A percentile compares a stretch with the other conserved stretches of the same genome.
Evolutionary conservation across 257 asterid genomes (phyloP).

Genomic region (Solanum virginianum): DNA sequence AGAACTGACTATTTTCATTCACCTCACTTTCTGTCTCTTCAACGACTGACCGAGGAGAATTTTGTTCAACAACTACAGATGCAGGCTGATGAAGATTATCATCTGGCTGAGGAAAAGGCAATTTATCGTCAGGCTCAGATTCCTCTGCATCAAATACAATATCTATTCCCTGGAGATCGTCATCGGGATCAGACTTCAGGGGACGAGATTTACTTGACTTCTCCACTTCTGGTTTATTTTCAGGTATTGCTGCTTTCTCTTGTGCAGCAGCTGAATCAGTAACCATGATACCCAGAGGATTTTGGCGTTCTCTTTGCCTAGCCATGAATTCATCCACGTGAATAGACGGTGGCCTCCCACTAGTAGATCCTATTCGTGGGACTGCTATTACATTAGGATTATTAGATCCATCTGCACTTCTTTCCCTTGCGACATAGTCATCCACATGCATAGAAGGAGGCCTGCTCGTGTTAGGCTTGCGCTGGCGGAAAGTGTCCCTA

Average conservation of each 20-base stretch:
- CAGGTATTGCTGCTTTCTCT: slow-evolving; percentile 36
- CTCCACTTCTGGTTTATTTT: slow-evolving; percentile 36
- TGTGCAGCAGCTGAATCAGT: slow-evolving; percentile 36
- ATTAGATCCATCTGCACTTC: slow-evolving; percentile 66
- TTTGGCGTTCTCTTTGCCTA: slow-evolving; percentile 86
- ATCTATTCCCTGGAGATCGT: slow-evolving; percentile 94
- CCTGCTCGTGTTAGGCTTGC: slow-evolving; percentile 95
- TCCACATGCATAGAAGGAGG: slow-evolving; percentile 99
- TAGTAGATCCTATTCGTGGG: slow-evolving; percentile 63
- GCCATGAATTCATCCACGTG: slow-evolving; percentile 98
- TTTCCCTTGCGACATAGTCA: slow-evolving; percentile 91
- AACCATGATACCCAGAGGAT: slow-evolving; percentile 27
- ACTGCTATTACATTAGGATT: slow-evolving; percentile 69
- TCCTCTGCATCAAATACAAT: slow-evolving; percentile 96
- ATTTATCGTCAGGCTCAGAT: slow-evolving; percentile 72
- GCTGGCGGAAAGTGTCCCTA: slow-evolving; percentile 88
- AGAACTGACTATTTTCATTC: slow-evolving; percentile 43
- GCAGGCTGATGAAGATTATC: slow-evolving; percentile 52
- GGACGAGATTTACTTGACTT: slow-evolving; percentile 44
- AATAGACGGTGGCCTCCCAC: slow-evolving; percentile 90
- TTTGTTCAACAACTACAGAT: slow-evolving; percentile 40
- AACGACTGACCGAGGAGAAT: slow-evolving; percentile 77
- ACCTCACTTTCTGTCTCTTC: slow-evolving; percentile 80
- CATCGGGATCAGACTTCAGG: slow-evolving; percentile 77
- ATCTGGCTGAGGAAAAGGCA: slow-evolving; percentile 82